Base-by-base conservation (phyloP, 73 alveolate genomes). In the Urostyla sp. region DNA sequence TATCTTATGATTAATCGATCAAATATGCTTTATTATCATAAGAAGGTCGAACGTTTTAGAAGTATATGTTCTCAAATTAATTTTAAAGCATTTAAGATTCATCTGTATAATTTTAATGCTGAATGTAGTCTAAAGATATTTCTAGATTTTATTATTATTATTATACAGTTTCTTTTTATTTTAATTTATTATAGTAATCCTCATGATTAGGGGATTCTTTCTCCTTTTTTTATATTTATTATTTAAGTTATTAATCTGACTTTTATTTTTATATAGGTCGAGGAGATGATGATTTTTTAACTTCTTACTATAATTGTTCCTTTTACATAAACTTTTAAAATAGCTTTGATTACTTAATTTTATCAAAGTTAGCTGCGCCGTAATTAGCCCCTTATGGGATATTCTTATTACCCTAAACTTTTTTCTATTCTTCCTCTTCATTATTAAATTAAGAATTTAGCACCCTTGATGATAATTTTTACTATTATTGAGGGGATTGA, bases 361-460 rank as follows among this genome's bases (percentile, higher is more conserved):
- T 66, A 23, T 66, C 80, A 37, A 66, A 43, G 46, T 66, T 66
- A 3, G 63, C 80, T 6, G 76, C 76, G 37, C 76, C 76, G 8
- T 3, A 28, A 6, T 10, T 10, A 11, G 15, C 15, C 10, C 51
- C 51, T 40, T 10, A 40, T n/a, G n/a, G n/a, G n/a, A n/a, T n/a
- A n/a, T n/a, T n/a, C n/a, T n/a, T n/a, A n/a, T n/a, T n/a, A n/a
- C n/a, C n/a, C n/a, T n/a, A n/a, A n/a, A n/a, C n/a, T n/a, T n/a
- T n/a, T 40, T 40, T 40, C 15, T 10, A 40, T 40, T 40, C 51
- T 40, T 40, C 51, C 51, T 40, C 51, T 40, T 10, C 10, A 11
- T 40, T 15, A 10, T 40, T 11, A 11, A 11, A 40, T 11, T 11
- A 40, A 40, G 51, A 15, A 11, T 15, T 40, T 40, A 16, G 21